Evolutionary conservation across 192 early-diverging fungal genomes (phyloP).

Genomic region (Mortierella hygrophila): DNA sequence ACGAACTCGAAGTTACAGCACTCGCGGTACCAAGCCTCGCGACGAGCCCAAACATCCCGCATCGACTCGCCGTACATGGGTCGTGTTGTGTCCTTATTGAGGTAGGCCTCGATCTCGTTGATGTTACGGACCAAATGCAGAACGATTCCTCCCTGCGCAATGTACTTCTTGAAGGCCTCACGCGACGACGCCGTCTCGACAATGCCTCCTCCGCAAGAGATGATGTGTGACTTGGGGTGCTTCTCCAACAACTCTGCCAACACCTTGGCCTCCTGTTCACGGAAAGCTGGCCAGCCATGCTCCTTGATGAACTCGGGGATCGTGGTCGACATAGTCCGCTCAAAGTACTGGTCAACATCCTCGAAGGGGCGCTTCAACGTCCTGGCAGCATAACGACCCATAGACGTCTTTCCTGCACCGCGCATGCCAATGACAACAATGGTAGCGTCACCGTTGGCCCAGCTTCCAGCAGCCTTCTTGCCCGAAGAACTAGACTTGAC

Average conservation of each 20-base stretch:
- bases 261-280: conserved; percentile 79
- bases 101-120: conserved; percentile 82
- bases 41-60: conserved; percentile 81
- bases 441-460: conserved; percentile 60
- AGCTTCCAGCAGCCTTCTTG: conserved; percentile 6
- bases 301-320: conserved; percentile 84
- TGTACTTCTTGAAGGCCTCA: conserved; percentile 74
- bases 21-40: conserved; percentile 81
- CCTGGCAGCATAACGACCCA: conserved; percentile 81
- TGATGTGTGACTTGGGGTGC: conserved; percentile 73
- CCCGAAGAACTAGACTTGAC: conserved; percentile 17
- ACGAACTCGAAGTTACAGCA: conserved; percentile 89
- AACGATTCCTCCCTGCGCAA: conserved; percentile 68
- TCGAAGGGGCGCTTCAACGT: conserved; percentile 80
- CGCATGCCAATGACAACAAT: conserved; percentile 99
- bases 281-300: conserved; percentile 91
- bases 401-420: conserved; percentile 95
- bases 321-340: conserved; percentile 73
- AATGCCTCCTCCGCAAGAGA: conserved; percentile 96
- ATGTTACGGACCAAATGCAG: conserved; percentile 88
- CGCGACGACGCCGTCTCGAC: conserved; percentile 86
- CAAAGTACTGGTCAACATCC: conserved; percentile 92
- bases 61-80: conserved; percentile 89
- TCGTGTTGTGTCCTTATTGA: conserved; percentile 84
- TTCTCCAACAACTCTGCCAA: conserved; percentile 71